Evolutionary conservation across 495 filamentous ascomycete species (phyloP).

Genomic region (Penicillium paradoxum): DNA sequence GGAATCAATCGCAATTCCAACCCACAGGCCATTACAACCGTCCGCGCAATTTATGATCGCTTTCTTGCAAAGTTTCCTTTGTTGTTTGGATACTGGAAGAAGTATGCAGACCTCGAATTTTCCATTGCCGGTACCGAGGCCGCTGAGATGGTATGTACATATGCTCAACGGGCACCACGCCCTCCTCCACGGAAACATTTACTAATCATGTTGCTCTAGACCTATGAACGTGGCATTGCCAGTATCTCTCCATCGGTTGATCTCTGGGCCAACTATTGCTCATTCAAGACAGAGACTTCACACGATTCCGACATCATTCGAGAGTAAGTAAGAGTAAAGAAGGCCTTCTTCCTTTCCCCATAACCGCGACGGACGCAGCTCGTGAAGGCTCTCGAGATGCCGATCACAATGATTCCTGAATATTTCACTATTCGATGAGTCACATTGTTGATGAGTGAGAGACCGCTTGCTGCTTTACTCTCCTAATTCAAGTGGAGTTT

Average conservation of each 20-base stretch:
- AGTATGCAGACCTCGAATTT: conserved; percentile 97
- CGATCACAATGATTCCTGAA: conserved; percentile 27
- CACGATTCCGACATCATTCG: conserved; percentile 92
- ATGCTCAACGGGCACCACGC: neutral
- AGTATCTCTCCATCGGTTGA: conserved; percentile 92
- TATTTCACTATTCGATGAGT: conserved; percentile 23
- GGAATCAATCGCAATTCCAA: conserved; percentile 95
- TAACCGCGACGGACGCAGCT: conserved; percentile 40
- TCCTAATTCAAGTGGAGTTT: conserved; percentile 38
- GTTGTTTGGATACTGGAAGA: conserved; percentile 98
- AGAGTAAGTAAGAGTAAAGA: conserved; percentile 86
- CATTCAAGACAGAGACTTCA: conserved; percentile 94
- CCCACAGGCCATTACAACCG: conserved; percentile 82
- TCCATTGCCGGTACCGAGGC: conserved; percentile 94
- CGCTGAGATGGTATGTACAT: conserved; percentile 77
- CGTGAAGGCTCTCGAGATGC: conserved; percentile 30
- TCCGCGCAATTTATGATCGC: conserved; percentile 80
- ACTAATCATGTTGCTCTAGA: conserved; percentile 43
- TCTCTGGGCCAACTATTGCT: conserved; percentile 94
- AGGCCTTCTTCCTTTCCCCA: conserved; percentile 62
- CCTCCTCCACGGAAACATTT: conserved; percentile 8
- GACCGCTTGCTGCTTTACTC: conserved; percentile 40
- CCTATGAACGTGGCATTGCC: conserved; percentile 92
- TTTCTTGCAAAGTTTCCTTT: conserved; percentile 94
- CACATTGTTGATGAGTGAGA: conserved; percentile 52